These are phyloP conservation scores for Trichoderma orchidacearum DNA, from an alignment of 495 filamentous ascomycete species.

Conservation along the genomic window DNA sequence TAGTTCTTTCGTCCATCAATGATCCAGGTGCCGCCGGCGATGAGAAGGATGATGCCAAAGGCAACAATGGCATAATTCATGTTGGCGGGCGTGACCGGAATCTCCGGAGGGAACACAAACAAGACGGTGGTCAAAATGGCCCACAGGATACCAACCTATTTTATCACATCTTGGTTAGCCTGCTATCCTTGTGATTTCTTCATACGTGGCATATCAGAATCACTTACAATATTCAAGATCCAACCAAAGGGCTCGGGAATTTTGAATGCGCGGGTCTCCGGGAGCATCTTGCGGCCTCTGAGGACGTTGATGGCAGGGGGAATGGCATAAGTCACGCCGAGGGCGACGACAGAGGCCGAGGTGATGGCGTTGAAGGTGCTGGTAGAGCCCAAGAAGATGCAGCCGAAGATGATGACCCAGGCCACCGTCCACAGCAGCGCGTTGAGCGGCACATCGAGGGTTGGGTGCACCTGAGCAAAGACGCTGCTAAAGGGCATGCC, in stretches of 20 bases:
- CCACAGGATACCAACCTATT: conserved; percentile 51
- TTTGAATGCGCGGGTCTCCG: conserved; percentile 44
- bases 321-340: conserved; percentile 61
- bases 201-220: no score
- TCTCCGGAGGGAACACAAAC: conserved; percentile 59
- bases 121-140: conserved; percentile 56
- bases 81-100: conserved; percentile 52
- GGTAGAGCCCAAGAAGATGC: conserved; percentile 62
- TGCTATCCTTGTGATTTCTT: no score
- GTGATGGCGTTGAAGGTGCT: conserved; percentile 56
- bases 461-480: conserved; percentile 51
- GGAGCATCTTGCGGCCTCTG: conserved; percentile 50
- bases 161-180: no score
- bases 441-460: conserved; percentile 54
- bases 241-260: conserved; percentile 45
- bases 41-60: conserved; percentile 52
- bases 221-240: conserved; percentile 46
- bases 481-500: conserved; percentile 53
- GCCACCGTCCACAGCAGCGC: conserved; percentile 50
- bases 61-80: conserved; percentile 71
- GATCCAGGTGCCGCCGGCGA: conserved; percentile 54
- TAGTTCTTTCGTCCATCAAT: conserved; percentile 64
- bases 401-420: conserved; percentile 55
- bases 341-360: conserved; percentile 55
- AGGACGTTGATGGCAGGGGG: conserved; percentile 55